phyloP scores from a whole-genome alignment of 352 stramenopile species.

The Phytophthora sansomeana region DNA sequence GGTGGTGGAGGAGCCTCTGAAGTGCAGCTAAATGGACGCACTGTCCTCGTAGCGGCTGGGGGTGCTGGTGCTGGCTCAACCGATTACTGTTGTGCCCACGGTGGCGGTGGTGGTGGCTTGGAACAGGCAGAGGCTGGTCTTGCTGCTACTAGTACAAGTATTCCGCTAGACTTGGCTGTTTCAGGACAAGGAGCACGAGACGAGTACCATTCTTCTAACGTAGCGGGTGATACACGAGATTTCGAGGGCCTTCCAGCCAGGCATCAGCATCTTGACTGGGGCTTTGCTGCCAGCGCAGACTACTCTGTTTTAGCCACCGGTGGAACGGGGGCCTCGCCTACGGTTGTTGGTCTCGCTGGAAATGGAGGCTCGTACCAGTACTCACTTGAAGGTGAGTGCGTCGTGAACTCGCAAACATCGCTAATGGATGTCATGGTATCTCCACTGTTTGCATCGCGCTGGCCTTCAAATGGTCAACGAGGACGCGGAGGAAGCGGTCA shows the following conservation, averaged over 20 bases:
- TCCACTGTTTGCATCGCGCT: conserved; percentile 35
- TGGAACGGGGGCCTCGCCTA: conserved; percentile 43
- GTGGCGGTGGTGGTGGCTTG: conserved; percentile 64
- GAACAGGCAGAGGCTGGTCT: conserved; percentile 52
- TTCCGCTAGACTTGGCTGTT: conserved; percentile 49
- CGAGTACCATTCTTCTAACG: conserved; percentile 69
- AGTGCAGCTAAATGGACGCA: conserved; percentile 50
- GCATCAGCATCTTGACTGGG: conserved; percentile 64
- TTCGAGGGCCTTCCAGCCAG: conserved; percentile 49
- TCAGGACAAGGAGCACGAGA: conserved; percentile 42
- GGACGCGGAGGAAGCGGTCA: conserved; percentile 65
- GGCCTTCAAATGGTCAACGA: conserved; percentile 48
- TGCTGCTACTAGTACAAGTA: conserved; percentile 41
- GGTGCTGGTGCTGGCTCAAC: conserved; percentile 75
- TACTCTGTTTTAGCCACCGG: conserved; percentile 66
- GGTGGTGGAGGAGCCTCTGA: conserved; percentile 73
- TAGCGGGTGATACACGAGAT: conserved; percentile 56
- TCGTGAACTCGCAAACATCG: conserved; percentile 40
- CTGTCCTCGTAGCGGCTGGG: conserved; percentile 71
- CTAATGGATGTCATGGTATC: conserved; percentile 42
- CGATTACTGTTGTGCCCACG: conserved; percentile 83
- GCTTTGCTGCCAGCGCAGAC: conserved; percentile 55
- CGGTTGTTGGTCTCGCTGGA: conserved; percentile 42
- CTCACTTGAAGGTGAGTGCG: conserved; percentile 49
- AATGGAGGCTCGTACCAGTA: conserved; percentile 54